Conservation (phyloP, 2,329 filamentous ascomycete genomes). For the Cladobotryum protrusum region DNA sequence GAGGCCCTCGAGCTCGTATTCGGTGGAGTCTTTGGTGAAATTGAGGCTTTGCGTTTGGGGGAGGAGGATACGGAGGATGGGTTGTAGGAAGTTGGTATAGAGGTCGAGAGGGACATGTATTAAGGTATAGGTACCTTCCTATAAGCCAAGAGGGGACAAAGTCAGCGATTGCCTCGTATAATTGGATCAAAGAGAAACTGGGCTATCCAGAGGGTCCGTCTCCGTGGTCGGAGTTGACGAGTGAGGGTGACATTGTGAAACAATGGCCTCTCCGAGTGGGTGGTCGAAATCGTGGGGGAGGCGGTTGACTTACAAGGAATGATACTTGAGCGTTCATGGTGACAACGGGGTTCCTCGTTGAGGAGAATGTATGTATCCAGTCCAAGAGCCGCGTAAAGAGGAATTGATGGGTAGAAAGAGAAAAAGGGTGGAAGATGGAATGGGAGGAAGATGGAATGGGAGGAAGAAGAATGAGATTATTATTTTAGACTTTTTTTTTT, state of each 20-base stretch:
- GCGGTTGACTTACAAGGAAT: slow-evolving; percentile 44
- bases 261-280: not conserved
- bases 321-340: slow-evolving; percentile 53
- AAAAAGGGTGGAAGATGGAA: not conserved
- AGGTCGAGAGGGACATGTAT: slow-evolving; percentile 83
- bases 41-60: slow-evolving; percentile 48
- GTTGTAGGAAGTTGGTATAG: slow-evolving; percentile 73
- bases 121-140: slow-evolving; percentile 83
- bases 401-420: not conserved
- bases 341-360: slow-evolving; percentile 6
- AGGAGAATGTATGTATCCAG: not conserved
- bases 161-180: not conserved
- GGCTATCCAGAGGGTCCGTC: no score
- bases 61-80: slow-evolving; percentile 78
- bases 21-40: slow-evolving; percentile 30
- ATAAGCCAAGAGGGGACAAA: slow-evolving; percentile 31
- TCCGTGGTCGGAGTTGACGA: not conserved
- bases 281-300: not conserved
- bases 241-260: not conserved
- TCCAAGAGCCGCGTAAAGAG: not conserved
- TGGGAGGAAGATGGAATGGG: not conserved
- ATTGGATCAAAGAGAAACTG: not conserved
- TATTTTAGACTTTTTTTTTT: not conserved
- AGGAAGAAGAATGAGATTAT: not conserved
- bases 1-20: slow-evolving; percentile 39